Percentiles rank a stretch among this genome's conserved stretches.
Evolutionary conservation across 768 basidiomycete species (phyloP).

Genomic region (Lactifluus piperatus): DNA sequence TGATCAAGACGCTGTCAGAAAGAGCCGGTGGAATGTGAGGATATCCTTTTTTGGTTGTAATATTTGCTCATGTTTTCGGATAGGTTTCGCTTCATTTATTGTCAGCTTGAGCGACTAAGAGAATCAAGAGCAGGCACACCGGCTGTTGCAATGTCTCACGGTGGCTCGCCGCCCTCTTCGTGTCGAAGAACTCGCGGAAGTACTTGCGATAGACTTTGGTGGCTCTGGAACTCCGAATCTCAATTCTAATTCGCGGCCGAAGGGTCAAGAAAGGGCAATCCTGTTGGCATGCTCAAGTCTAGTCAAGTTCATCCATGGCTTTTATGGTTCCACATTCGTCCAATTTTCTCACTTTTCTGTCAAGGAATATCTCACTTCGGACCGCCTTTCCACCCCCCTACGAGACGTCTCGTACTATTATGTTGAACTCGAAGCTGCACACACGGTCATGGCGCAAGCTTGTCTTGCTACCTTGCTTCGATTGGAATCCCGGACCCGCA

Average conservation of each 20-base stretch:
- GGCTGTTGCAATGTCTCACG: background rate
- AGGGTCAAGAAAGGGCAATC: background rate
- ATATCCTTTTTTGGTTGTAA: background rate
- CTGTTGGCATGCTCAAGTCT: background rate
- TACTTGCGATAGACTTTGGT: background rate
- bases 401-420: background rate
- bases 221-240: background rate
- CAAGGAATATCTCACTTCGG: background rate
- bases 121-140: background rate
- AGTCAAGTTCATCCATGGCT: background rate
- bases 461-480: background rate
- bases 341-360: conserved; percentile 4
- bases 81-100: conserved; percentile 4
- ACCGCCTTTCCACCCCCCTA: background rate
- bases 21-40: conserved; percentile 2
- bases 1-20: background rate
- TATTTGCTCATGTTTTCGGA: background rate
- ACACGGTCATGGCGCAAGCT: background rate
- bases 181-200: background rate
- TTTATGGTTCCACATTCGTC: background rate
- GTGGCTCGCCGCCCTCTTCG: background rate
- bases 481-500: background rate
- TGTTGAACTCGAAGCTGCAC: background rate
- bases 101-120: background rate
- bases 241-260: background rate